Evolutionary conservation across 306 rosid species (phyloP).

Genomic region (Benincasa hispida): DNA sequence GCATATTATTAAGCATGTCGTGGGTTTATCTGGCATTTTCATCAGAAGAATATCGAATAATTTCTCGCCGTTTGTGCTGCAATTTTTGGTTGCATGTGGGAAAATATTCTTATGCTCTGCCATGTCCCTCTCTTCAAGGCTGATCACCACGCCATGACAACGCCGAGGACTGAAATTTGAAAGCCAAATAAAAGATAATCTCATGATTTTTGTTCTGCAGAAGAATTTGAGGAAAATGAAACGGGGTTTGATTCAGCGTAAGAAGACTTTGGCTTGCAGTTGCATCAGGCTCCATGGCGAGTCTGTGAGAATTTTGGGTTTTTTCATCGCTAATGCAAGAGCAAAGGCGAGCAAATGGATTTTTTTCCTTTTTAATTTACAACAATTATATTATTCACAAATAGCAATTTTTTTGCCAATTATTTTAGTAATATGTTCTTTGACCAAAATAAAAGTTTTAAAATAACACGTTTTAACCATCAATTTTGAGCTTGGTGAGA

Average conservation of each 20-base stretch:
- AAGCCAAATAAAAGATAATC: neutral
- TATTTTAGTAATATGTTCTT: too few relatives aligned
- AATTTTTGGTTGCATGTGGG: neutral
- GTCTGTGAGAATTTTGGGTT: too few relatives aligned
- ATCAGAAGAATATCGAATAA: conserved; percentile 3
- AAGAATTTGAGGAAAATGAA: neutral
- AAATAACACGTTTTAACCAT: too few relatives aligned
- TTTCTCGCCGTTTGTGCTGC: neutral
- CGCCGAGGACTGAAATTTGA: neutral
- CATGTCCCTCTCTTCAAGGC: neutral
- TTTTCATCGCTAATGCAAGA: too few relatives aligned
- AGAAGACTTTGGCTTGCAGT: neutral
- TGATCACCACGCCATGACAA: neutral
- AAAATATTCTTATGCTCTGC: neutral
- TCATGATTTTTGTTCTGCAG: neutral
- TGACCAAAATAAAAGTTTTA: too few relatives aligned
- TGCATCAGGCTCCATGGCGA: neutral
- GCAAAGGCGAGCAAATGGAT: too few relatives aligned
- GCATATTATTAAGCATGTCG: neutral
- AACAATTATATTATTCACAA: too few relatives aligned
- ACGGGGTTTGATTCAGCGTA: neutral
- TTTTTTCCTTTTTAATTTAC: too few relatives aligned
- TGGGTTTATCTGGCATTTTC: neutral
- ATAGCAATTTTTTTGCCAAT: too few relatives aligned
- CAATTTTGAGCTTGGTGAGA: too few relatives aligned